Conservation (phyloP, 257 asterid genomes). For the Solanum microdontum region DNA sequence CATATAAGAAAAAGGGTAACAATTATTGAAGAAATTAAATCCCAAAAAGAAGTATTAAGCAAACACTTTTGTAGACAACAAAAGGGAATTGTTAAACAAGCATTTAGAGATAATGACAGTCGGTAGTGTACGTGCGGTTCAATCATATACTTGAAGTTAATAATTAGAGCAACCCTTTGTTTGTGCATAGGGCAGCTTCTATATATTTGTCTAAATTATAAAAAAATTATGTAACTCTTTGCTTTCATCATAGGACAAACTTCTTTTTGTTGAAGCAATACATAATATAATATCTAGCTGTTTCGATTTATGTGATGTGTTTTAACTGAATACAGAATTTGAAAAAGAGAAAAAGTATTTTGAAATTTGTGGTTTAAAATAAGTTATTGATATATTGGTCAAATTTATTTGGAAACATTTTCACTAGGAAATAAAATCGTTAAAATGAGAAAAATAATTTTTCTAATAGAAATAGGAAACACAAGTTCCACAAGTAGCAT, state of each 20-base stretch:
- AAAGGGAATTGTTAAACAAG: slow-evolving; percentile 1
- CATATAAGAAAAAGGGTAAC: slow-evolving; percentile 36
- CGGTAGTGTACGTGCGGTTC: slow-evolving; percentile 17
- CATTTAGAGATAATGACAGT: slow-evolving; percentile 20
- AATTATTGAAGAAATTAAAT: slow-evolving; percentile 7
- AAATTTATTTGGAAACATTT: neutral
- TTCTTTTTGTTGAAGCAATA: neutral
- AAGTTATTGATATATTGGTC: neutral
- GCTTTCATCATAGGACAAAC: neutral
- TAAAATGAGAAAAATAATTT: neutral
- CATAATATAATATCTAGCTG: neutral
- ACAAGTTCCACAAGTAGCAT: neutral
- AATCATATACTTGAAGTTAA: slow-evolving; percentile 13
- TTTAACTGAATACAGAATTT: neutral
- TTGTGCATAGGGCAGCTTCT: slow-evolving; percentile 23
- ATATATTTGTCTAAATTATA: neutral
- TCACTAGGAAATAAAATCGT: neutral
- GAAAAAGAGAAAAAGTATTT: neutral
- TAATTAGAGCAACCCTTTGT: slow-evolving; percentile 23
- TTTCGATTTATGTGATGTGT: neutral
- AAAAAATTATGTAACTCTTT: neutral
- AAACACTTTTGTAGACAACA: slow-evolving; percentile 13
- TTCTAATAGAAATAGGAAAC: neutral
- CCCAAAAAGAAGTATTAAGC: slow-evolving; percentile 18
- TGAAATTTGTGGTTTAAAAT: neutral